Conservation (phyloP, 768 basidiomycete species). For the Leccinellum albellum region DNA sequence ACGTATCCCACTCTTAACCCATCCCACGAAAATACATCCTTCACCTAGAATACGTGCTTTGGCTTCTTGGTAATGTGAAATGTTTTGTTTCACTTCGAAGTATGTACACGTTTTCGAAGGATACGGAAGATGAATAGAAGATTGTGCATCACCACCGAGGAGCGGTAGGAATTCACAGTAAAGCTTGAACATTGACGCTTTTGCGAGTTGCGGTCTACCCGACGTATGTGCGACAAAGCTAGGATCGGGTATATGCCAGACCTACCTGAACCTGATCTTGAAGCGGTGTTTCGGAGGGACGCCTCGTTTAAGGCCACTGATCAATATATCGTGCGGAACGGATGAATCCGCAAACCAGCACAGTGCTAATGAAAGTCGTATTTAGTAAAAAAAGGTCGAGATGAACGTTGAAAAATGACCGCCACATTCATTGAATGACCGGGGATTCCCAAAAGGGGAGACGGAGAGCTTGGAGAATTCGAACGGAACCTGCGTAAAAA, state of each 20-base stretch:
- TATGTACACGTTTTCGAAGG: conserved; percentile 38
- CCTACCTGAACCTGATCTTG: conserved; percentile 60
- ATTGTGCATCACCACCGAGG: conserved; percentile 7
- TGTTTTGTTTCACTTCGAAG: conserved; percentile 39
- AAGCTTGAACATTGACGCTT: conserved; percentile 50
- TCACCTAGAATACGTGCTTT: conserved; percentile 46
- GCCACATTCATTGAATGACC: conserved; percentile 72
- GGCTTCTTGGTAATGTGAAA: conserved; percentile 46
- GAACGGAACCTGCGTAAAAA: conserved; percentile 61
- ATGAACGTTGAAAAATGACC: not conserved
- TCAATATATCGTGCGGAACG: conserved; percentile 56
- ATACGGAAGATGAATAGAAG: conserved; percentile 9
- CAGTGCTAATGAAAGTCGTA: conserved; percentile 44
- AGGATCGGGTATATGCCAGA: not conserved
- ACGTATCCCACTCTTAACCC: conserved; percentile 51
- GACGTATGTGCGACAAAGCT: not conserved
- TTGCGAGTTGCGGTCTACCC: conserved; percentile 50
- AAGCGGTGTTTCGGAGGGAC: conserved; percentile 68
- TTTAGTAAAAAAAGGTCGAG: not conserved
- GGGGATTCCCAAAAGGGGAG: conserved; percentile 25
- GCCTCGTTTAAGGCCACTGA: conserved; percentile 78
- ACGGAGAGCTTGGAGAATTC: conserved; percentile 47
- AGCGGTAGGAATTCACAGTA: conserved; percentile 30
- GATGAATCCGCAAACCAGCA: conserved; percentile 61
- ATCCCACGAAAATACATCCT: conserved; percentile 53